Evolutionary conservation across 208 protist genomes (phyloP).

Genomic region (Lotmaria passim): DNA sequence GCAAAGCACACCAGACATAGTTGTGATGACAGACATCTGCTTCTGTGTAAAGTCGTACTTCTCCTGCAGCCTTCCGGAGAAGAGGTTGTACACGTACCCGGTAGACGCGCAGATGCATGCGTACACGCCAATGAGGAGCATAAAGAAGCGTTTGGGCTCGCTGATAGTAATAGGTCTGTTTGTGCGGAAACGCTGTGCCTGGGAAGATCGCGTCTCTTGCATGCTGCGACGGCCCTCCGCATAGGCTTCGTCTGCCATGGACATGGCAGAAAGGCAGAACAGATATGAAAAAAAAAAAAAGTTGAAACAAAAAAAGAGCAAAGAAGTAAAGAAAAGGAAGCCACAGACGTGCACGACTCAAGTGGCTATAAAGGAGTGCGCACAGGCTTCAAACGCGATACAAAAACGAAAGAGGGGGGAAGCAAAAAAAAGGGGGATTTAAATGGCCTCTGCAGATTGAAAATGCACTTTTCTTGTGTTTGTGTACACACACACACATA

Average conservation of each 20-base stretch:
- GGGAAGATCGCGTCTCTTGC: slow-evolving; percentile 26
- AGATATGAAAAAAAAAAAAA: slow-evolving; percentile 41
- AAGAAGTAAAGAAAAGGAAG: background rate
- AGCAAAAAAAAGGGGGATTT: too few species aligned
- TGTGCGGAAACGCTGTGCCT: slow-evolving; percentile 18
- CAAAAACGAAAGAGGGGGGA: too few species aligned
- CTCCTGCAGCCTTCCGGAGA: slow-evolving; percentile 67
- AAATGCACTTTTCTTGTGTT: too few species aligned
- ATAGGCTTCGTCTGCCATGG: slow-evolving; percentile 22
- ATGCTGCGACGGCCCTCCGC: slow-evolving; percentile 28
- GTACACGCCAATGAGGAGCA: slow-evolving; percentile 59
- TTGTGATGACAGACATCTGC: slow-evolving; percentile 80
- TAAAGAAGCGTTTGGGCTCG: slow-evolving; percentile 71
- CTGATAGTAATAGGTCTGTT: slow-evolving; percentile 34
- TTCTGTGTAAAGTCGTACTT: slow-evolving; percentile 78
- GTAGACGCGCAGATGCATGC: slow-evolving; percentile 72
- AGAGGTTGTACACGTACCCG: slow-evolving; percentile 79
- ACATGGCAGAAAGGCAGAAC: slow-evolving; percentile 23
- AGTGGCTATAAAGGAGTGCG: too few species aligned
- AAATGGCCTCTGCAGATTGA: too few species aligned
- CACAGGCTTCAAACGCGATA: too few species aligned
- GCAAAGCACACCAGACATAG: slow-evolving; percentile 48
- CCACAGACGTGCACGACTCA: too few species aligned
- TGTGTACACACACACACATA: too few species aligned
- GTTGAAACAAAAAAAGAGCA: background rate